Conservation (phyloP, 176 grass and related monocot genomes). For the sorghum (Sorghum bicolor) region Sorghum_bicolor_NCBIv3 NC_012872.2:66975001-66975500, state of each 20-base stretch:
- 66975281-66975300: not conserved
- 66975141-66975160: conserved; percentile 8
- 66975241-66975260: not conserved
- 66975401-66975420: no score
- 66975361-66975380: no score
- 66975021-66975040: not conserved
- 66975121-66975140: not conserved
- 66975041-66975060: not conserved
- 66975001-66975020: not conserved
- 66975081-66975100: not conserved
- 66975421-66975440: no score
- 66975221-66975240: not conserved
- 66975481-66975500: no score
- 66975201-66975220: not conserved
- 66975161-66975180: conserved; percentile 30
- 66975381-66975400: no score
- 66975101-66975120: conserved; percentile 40
- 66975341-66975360: no score
- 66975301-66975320: not conserved
- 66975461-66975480: no score
- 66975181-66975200: conserved; percentile 6
- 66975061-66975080: conserved; percentile 12
- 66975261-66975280: not conserved
- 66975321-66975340: no score
- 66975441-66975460: no score